Evolutionary conservation across 108 stramenopile genomes (phyloP), one percentile per base, ranked within the genome.

Genomic region (Skeletonema tropicum): DNA sequence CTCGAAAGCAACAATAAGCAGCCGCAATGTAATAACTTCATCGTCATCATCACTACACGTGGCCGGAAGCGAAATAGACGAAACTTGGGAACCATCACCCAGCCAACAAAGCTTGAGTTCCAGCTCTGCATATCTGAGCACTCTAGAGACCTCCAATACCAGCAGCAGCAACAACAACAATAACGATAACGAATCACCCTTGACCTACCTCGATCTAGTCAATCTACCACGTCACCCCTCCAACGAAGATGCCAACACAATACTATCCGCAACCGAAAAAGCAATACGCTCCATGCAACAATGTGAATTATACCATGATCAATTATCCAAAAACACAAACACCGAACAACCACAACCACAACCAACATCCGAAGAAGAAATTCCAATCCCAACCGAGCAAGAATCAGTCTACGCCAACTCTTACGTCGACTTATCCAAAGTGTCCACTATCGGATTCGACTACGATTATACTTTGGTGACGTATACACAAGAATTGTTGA

Each of bases 381-480:
- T 60, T 0, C 61, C 66, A 10, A 29, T 69, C 1, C 29, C 68
- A 49, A 35, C 68, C 30, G 38, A 63, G 14, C 66, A 88, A 63
- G 91, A 92, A 69, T 71, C 71, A 10, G 86, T 97, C 26, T 95
- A 83, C 79, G 94, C 95, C 64, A 98, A 98, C 72, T 87, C 88
- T 25, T 93, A 97, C 64, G 92, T 96, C 1, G 95, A 98, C 75
- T 58, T 98, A 14, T 93, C 94, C 42, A 93, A 96, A 66, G 87
- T 98, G 21, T 90, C 96, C 41, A 93, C 89, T 0, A 84, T 98
- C 17, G 98, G 98, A 15, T 98, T 97, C 67, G 98, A 98, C 75
- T 97, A 93, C 69, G 98, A 98, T 75, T 98, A 97, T 70, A 98
- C 98, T 4, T 87, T 98, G 7, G 94, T 96, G 15, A 94, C 95